These are phyloP conservation scores for Calonectria naviculata DNA, from an alignment of 2,329 filamentous ascomycete genomes.

Conservation along the genomic window DNA sequence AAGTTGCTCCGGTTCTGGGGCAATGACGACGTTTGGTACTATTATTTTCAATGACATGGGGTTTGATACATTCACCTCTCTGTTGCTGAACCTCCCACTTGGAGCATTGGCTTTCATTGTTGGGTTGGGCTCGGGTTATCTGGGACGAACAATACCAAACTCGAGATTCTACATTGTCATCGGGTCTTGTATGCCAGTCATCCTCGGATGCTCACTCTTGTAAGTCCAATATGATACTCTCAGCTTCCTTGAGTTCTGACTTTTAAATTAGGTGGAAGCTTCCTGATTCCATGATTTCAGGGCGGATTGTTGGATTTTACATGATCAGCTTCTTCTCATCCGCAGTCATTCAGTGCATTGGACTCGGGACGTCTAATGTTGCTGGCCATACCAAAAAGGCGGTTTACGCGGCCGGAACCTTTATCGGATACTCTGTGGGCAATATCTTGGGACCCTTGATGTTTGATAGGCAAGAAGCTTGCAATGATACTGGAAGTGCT, in stretches of 20 bases:
- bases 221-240: constrained; percentile 21
- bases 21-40: constrained; percentile 43
- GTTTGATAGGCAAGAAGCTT: constrained; percentile 46
- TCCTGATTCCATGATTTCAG: constrained; percentile 28
- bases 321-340: constrained; percentile 45
- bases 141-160: constrained; percentile 37
- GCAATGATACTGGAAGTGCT: neutral
- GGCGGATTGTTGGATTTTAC: constrained; percentile 43
- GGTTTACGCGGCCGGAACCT: constrained; percentile 42
- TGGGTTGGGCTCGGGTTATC: constrained; percentile 45
- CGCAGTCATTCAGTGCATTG: constrained; percentile 44
- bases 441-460: constrained; percentile 48
- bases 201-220: constrained; percentile 42
- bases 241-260: neutral
- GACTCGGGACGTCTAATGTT: constrained; percentile 46
- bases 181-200: constrained; percentile 40
- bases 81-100: constrained; percentile 47
- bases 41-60: constrained; percentile 48
- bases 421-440: constrained; percentile 47
- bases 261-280: constrained; percentile 34
- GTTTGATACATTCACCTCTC: constrained; percentile 44
- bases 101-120: constrained; percentile 44
- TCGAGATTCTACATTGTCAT: constrained; percentile 42
- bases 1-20: constrained; percentile 43
- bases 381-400: constrained; percentile 48